Evolutionary conservation across 306 rosid species (phyloP).

Genomic region (Medicago ruthenica): DNA sequence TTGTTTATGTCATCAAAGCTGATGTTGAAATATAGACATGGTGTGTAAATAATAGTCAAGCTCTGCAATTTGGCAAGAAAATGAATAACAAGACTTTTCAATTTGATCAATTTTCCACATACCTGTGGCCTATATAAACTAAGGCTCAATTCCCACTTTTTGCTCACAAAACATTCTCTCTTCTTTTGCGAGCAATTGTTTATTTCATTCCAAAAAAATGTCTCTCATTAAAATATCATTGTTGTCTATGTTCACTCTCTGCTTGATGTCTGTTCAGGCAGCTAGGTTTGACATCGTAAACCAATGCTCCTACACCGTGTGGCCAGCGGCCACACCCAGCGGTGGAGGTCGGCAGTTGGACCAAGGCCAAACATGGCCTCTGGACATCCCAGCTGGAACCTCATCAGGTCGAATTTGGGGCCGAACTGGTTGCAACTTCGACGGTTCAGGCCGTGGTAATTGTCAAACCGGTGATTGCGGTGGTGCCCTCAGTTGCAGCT

Average conservation of each 20-base stretch:
- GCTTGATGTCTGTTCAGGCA: constrained; percentile 5
- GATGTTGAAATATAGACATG: no score
- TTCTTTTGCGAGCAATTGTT: not conserved
- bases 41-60: no score
- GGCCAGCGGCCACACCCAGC: constrained; percentile 57
- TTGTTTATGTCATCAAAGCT: no score
- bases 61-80: no score
- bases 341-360: constrained; percentile 52
- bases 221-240: not conserved
- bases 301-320: constrained; percentile 54
- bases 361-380: constrained; percentile 37
- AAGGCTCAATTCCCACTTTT: not conserved
- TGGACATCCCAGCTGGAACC: constrained; percentile 43
- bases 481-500: constrained; percentile 30
- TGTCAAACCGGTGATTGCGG: constrained; percentile 73
- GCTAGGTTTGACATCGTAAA: constrained; percentile 56
- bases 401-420: constrained; percentile 62
- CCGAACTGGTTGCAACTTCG: constrained; percentile 69
- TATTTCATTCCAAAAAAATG: not conserved
- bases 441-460: constrained; percentile 45
- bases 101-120: no score
- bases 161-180: not conserved
- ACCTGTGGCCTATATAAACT: not conserved
- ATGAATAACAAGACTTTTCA: no score
- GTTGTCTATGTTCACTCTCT: not conserved